Conservation (phyloP, 2,329 filamentous ascomycete species). For the Phialophora tarda region DNA sequence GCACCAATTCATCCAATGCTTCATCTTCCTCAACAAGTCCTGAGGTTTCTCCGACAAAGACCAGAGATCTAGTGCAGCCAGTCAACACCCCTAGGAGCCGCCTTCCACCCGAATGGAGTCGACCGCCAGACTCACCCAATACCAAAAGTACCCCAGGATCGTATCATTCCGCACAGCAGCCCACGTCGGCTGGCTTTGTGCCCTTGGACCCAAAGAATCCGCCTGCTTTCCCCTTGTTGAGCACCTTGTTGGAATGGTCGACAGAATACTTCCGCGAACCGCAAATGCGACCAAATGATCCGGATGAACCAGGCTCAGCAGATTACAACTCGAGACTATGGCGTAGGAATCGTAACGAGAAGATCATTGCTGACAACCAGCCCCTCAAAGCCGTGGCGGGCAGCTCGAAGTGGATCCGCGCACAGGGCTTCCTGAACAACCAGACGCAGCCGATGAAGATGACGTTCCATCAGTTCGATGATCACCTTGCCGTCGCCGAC, state of each 20-base stretch:
- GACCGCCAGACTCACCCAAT: constrained; percentile 78
- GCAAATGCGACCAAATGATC: constrained; percentile 95
- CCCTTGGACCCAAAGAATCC: constrained; percentile 58
- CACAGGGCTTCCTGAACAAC: constrained; percentile 84
- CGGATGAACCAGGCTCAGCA: constrained; percentile 92
- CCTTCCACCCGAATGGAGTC: constrained; percentile 62
- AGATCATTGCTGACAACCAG: constrained; percentile 88
- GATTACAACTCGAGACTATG: constrained; percentile 96
- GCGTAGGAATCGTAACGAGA: constrained; percentile 90
- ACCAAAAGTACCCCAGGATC: constrained; percentile 67
- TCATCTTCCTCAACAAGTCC: constrained; percentile 45
- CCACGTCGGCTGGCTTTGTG: constrained; percentile 76
- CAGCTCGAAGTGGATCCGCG: constrained; percentile 83
- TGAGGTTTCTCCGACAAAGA: constrained; percentile 37
- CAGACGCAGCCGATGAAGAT: constrained; percentile 87
- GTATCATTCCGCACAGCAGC: constrained; percentile 77
- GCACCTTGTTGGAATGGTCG: constrained; percentile 91
- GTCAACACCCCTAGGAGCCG: constrained; percentile 55
- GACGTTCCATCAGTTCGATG: constrained; percentile 97
- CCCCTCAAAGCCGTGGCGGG: constrained; percentile 89
- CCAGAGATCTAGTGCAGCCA: constrained; percentile 39
- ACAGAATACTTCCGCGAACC: constrained; percentile 97
- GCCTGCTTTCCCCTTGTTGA: constrained; percentile 75
- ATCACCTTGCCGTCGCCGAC: constrained; percentile 91
- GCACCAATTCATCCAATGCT: constrained; percentile 43